Evolutionary conservation across 2,329 filamentous ascomycete genomes (phyloP).

Genomic region (Colletotrichum endophyticum): DNA sequence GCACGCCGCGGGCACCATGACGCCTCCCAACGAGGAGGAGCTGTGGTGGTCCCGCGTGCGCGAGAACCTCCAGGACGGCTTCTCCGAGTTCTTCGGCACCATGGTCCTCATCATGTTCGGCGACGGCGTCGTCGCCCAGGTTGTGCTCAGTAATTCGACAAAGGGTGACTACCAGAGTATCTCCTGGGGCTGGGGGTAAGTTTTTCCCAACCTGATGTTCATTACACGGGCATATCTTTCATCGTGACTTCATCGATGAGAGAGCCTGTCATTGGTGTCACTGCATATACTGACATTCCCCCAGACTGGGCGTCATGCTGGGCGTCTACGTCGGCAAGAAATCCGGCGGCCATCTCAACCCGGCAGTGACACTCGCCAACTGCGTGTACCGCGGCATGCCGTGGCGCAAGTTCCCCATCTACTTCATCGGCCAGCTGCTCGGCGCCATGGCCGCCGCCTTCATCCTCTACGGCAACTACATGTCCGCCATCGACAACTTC

Average conservation of each 20-base stretch:
- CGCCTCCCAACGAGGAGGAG: constrained; percentile 26
- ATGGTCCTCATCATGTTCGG: constrained; percentile 74
- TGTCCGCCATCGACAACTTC: constrained; percentile 66
- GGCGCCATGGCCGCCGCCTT: constrained; percentile 69
- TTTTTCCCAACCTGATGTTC: not conserved
- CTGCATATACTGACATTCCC: not conserved
- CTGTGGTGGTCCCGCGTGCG: constrained; percentile 59
- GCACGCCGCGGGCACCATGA: constrained; percentile 17
- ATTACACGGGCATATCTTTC: not conserved
- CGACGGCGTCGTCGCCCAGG: constrained; percentile 74
- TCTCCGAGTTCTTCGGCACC: constrained; percentile 72
- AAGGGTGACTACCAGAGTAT: constrained; percentile 57
- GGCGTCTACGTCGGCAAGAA: constrained; percentile 71
- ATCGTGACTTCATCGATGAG: constrained; percentile 15
- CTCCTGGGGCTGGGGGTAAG: constrained; percentile 56
- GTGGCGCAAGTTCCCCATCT: constrained; percentile 73
- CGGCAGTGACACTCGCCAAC: constrained; percentile 73
- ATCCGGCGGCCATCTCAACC: constrained; percentile 72
- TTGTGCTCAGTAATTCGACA: constrained; percentile 56
- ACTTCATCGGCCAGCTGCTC: constrained; percentile 68
- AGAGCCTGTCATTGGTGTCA: not conserved
- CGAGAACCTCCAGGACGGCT: constrained; percentile 57
- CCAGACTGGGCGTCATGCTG: constrained; percentile 69
- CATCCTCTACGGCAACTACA: constrained; percentile 66
- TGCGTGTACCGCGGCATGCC: constrained; percentile 72